Evolutionary conservation across 2,329 filamentous ascomycete genomes (phyloP), one percentile per base, ranked within the genome.

Genomic region (Botrytis galanthina): DNA sequence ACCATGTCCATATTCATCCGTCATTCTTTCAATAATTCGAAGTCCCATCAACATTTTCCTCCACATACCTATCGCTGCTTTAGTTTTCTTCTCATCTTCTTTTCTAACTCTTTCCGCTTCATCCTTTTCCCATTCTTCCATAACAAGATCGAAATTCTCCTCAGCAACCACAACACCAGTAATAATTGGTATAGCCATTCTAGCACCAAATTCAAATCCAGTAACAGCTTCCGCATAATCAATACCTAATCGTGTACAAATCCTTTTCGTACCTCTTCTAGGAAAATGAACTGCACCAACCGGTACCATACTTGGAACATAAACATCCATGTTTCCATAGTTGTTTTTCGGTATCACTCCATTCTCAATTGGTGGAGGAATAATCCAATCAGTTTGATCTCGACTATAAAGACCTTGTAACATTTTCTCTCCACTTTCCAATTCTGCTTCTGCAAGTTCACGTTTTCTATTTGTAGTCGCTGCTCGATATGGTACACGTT

Each of bases 271-370:
- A 0, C 93, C 93, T 63, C 91, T 89, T 71, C 91, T 90, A 0
- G 94, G 94, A 2, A 98, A 87, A 81, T 99, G 96, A 0, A 92
- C 88, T 3, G 95, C 95, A 0, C 96, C 94, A 78, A 83, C 83
- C 0, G 96, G 96, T 39, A 97, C 91, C 96, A 99, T 98, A 75
- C 93, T 94, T 57, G 94, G 92, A 0, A 93, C 95, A 81, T 97
- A 99, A 72, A 97, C 89, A 81, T 99, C 96, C 75, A 99, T 98
- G 77, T 99, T 99, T 14, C 95, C 95, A 78, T 95, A 99, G 51
- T 91, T 90, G 78, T 99, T 99, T 82, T 96, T 97, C 0, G 96
- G 96, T 74, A 98, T 98, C 22, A 92, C 83, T 0, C 95, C 95
- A 78, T 97, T 88, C 74, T 89, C 82, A 73, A 98, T 97, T 0